Percentiles rank a stretch among this genome's conserved stretches.
Conservation (phyloP, 257 asterid species). For the Asclepias syriaca region DNA sequence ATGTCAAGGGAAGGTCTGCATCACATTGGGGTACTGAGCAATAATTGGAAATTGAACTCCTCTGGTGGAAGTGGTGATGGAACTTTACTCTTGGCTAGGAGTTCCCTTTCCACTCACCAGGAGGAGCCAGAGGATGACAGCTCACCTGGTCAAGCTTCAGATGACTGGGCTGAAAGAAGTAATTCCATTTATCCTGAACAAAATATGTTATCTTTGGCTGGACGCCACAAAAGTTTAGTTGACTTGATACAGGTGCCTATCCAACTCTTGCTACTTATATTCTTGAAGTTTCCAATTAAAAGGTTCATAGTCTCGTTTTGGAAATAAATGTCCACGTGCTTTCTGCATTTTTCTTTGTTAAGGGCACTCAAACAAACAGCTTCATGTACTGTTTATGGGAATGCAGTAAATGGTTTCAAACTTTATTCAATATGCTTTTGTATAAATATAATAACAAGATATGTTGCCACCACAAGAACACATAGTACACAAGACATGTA, state of each 20-base stretch:
- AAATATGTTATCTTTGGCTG: slow-evolving; percentile 30
- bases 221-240: slow-evolving; percentile 65
- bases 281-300: neutral
- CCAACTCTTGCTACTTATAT: neutral
- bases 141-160: slow-evolving; percentile 36
- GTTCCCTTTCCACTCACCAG: slow-evolving; percentile 64
- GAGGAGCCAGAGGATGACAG: slow-evolving; percentile 74
- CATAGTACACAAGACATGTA: neutral
- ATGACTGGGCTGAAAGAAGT: slow-evolving; percentile 33
- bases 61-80: slow-evolving; percentile 34
- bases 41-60: slow-evolving; percentile 39
- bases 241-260: slow-evolving; percentile 62
- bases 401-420: neutral
- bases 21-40: slow-evolving; percentile 35
- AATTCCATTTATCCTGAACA: slow-evolving; percentile 28
- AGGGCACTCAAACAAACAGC: neutral
- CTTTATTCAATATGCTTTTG: neutral
- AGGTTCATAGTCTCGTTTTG: neutral
- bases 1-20: slow-evolving; percentile 36
- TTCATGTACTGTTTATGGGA: neutral
- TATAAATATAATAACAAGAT: neutral
- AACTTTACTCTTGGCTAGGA: slow-evolving; percentile 33
- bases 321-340: neutral
- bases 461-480: neutral
- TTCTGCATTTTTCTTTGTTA: neutral